A percentile compares a stretch with the other conserved stretches of the same genome.
Conservation (phyloP, 768 basidiomycete genomes). For the Pulveroboletus ravenelii region DNA sequence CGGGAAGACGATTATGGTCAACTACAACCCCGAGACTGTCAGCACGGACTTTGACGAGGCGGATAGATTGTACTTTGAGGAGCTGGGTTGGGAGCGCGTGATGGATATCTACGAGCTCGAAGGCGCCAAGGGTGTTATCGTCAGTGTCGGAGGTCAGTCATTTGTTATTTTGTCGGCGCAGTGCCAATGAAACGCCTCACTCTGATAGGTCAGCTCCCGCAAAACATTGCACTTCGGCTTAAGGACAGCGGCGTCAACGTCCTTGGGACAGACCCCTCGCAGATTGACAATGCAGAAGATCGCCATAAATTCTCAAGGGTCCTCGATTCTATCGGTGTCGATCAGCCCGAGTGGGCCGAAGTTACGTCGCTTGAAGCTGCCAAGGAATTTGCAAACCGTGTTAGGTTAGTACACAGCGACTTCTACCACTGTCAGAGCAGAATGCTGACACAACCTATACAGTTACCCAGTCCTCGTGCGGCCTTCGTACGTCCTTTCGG, state of each 20-base stretch:
- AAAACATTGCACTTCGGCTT: slow-evolving; percentile 96
- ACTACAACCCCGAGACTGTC: slow-evolving; percentile 99
- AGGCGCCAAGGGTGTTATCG: slow-evolving; percentile 86
- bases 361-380: slow-evolving; percentile 85
- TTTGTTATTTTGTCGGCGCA: neutral
- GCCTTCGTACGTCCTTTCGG: slow-evolving; percentile 96
- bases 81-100: slow-evolving; percentile 94
- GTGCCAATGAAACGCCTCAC: neutral
- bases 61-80: slow-evolving; percentile 98
- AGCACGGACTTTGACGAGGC: slow-evolving; percentile 99
- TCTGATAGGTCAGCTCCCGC: slow-evolving; percentile 84
- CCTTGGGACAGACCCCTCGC: slow-evolving; percentile 90
- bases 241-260: slow-evolving; percentile 90
- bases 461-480: slow-evolving; percentile 98
- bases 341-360: slow-evolving; percentile 96
- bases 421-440: neutral
- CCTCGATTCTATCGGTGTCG: slow-evolving; percentile 90
- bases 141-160: slow-evolving; percentile 87
- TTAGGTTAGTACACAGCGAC: slow-evolving; percentile 41
- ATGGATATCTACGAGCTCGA: slow-evolving; percentile 99
- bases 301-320: slow-evolving; percentile 99
- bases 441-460: neutral
- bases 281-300: slow-evolving; percentile 97
- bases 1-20: slow-evolving; percentile 96
- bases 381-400: slow-evolving; percentile 83